These are phyloP conservation scores for Adenanthera pavonina DNA, from an alignment of 306 rosid genomes.

Conservation along the genomic window DNA sequence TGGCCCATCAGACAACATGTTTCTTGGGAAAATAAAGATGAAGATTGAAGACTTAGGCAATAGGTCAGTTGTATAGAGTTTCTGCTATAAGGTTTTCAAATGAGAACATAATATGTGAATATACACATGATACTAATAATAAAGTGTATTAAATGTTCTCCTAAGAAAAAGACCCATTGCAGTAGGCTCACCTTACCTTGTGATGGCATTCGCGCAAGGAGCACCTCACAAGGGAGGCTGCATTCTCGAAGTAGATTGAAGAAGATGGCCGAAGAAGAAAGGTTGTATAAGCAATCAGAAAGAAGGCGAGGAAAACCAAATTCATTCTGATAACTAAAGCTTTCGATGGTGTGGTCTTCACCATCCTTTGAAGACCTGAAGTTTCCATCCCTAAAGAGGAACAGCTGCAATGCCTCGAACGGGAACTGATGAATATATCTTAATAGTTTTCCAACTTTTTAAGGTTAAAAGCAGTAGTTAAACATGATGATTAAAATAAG, in stretches of 20 bases:
- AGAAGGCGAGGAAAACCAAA: slow-evolving; percentile 66
- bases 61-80: no score
- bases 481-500: slow-evolving; percentile 43
- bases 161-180: slow-evolving; percentile 14
- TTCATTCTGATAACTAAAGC: slow-evolving; percentile 78
- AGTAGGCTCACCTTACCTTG: slow-evolving; percentile 95
- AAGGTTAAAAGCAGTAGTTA: slow-evolving; percentile 30
- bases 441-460: slow-evolving; percentile 11
- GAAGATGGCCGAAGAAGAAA: slow-evolving; percentile 84
- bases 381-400: slow-evolving; percentile 47
- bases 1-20: background rate
- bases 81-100: background rate
- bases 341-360: slow-evolving; percentile 69
- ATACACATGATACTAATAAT: background rate
- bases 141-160: background rate
- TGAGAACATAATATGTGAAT: background rate
- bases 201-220: slow-evolving; percentile 80
- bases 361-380: slow-evolving; percentile 53
- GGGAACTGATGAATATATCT: slow-evolving; percentile 43
- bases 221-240: slow-evolving; percentile 74
- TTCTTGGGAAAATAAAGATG: background rate
- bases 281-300: slow-evolving; percentile 60
- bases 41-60: background rate
- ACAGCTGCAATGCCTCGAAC: slow-evolving; percentile 32
- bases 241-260: slow-evolving; percentile 67